Conservation (phyloP, 495 filamentous ascomycete species). For the Apodospora peruviana region DNA sequence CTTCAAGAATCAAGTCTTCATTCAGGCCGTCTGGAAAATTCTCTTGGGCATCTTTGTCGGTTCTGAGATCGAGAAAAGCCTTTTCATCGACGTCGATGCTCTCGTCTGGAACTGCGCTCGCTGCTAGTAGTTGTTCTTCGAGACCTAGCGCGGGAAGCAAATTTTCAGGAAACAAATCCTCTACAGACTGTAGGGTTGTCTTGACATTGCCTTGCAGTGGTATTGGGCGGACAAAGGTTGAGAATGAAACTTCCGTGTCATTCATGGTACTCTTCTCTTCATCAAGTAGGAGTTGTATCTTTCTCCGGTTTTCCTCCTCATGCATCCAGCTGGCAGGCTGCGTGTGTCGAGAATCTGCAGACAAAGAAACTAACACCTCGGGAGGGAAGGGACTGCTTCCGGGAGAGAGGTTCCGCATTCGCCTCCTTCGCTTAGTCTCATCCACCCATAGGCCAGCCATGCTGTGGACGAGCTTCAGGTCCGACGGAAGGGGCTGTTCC, state of each 20-base stretch:
- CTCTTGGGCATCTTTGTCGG: conserved; percentile 35
- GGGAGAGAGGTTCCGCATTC: conserved; percentile 55
- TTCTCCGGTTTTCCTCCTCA: conserved; percentile 72
- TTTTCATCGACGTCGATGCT: conserved; percentile 43
- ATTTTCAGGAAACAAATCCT: conserved; percentile 75
- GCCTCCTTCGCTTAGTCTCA: conserved; percentile 69
- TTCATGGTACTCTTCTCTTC: conserved; percentile 55
- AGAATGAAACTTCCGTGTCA: conserved; percentile 49
- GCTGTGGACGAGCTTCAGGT: conserved; percentile 79
- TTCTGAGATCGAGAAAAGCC: conserved; percentile 31
- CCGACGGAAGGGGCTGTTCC: conserved; percentile 53
- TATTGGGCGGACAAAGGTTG: conserved; percentile 51
- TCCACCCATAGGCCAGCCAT: conserved; percentile 93
- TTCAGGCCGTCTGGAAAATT: conserved; percentile 49
- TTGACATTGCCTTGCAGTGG: conserved; percentile 56
- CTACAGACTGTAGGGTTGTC: conserved; percentile 74
- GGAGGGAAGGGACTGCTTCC: conserved; percentile 68
- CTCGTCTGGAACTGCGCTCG: conserved; percentile 18
- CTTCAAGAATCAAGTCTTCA: conserved; percentile 41
- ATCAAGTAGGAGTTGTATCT: conserved; percentile 52
- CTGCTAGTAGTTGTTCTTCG: conserved; percentile 16
- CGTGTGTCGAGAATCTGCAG: conserved; percentile 67
- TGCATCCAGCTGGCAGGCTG: conserved; percentile 78
- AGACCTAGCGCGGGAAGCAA: conserved; percentile 45
- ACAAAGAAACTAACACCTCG: conserved; percentile 80